Evolutionary conservation across 148 eudicot species (phyloP), one percentile per base, ranked within the genome.

Genomic region (Camellia lanceoleosa): DNA sequence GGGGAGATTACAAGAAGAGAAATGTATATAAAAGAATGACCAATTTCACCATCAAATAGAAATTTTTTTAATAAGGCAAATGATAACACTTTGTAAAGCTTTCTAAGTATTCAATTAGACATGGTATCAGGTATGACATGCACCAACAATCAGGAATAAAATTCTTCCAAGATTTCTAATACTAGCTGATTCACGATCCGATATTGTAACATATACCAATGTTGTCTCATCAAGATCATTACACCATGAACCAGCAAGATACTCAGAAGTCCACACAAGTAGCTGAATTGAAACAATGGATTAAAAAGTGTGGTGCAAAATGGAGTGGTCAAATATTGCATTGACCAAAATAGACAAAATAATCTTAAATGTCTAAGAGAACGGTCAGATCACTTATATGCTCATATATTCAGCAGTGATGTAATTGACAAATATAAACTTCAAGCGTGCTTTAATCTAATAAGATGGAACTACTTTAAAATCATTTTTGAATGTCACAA

Each of bases 351-450:
- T 63, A 44, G 16, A 20, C 8, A 11, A 18, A 42, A 51, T 55
- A 15, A 68, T 56, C 42, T 16, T 11, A 3, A 78, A 68, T 54
- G 64, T 5, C 73, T 67, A 52, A 67, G 12, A 78, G 38, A 78
- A 64, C 15, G 0, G 16, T 49, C 59, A 66, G 62, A 54, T 77
- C 61, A 55, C 72, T 65, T 65, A 16, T 61, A 66, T 16, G 71
- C 79, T 51, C 49, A 38, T 64, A 49, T 64, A 77, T 77, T 78
- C 73, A 30, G 63, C 52, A 66, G 64, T 46, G 16, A 77, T 51
- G 46, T 67, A 55, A 10, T 44, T 18, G 23, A 67, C 4, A 52
- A 38, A 43, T 4, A 51, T 41, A 67, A 41, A 41, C 58, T 5
- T 62, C 68, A 46, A 4, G 11, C 4, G n/a, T 15, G 16, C 12